A percentile compares a stretch with the other conserved stretches of the same genome.
phyloP scores from a whole-genome alignment of 768 basidiomycete genomes.

The Lentinula detonsa region DNA sequence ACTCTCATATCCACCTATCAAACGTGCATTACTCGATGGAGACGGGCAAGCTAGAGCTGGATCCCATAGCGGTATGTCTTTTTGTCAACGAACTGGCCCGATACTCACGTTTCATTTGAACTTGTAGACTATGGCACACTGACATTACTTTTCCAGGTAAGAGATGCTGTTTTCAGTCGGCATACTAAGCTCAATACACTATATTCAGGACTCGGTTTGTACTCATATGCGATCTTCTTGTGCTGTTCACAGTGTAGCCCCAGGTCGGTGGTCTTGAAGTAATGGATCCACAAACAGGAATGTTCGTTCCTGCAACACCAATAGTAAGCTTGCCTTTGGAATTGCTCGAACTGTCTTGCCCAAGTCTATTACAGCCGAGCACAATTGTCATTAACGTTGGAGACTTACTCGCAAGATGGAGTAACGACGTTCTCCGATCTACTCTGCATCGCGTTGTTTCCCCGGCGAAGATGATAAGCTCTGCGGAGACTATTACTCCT shows the following conservation, averaged over 20 bases:
- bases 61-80: conserved; percentile 60
- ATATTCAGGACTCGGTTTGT: neutral
- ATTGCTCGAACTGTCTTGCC: neutral
- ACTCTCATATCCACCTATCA: conserved; percentile 77
- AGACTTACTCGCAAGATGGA: conserved; percentile 79
- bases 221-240: neutral
- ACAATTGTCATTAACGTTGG: conserved; percentile 83
- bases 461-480: conserved; percentile 38
- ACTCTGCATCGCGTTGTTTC: conserved; percentile 84
- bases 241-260: neutral
- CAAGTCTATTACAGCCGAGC: conserved; percentile 45
- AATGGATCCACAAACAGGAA: conserved; percentile 69
- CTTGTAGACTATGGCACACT: conserved; percentile 73
- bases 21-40: conserved; percentile 43
- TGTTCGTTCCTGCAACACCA: conserved; percentile 67
- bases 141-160: conserved; percentile 71
- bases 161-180: neutral
- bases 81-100: neutral
- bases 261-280: conserved; percentile 80
- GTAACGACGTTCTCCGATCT: conserved; percentile 72
- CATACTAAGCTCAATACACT: neutral
- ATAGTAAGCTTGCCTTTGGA: conserved; percentile 40
- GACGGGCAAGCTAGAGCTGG: conserved; percentile 79
- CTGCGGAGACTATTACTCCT: conserved; percentile 52
- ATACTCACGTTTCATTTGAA: neutral